Evolutionary conservation across 2,329 filamentous ascomycete species (phyloP), one percentile per base, ranked within the genome.

Genomic region (Podosphaera fusca): DNA sequence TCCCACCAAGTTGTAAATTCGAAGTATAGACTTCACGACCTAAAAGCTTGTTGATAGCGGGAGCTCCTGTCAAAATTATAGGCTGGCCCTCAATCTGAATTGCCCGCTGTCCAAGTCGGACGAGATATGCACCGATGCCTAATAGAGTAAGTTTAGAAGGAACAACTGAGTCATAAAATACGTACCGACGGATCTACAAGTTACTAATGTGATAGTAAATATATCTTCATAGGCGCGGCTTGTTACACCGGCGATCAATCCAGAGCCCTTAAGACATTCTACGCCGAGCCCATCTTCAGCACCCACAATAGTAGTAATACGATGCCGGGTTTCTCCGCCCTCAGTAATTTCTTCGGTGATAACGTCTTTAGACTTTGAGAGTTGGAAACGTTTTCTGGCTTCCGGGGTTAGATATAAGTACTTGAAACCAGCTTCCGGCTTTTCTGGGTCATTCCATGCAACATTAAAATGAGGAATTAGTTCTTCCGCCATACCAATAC

Each of bases 1-100:
- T 98, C 65, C 92, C 92, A 81, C 92, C 92, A 62, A 98, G 87
- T 76, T 98, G 92, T 68, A 98, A 74, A 78, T 98, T 98, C 60
- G 92, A 96, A 31, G 92, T 95, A 75, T 98, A 98, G 35, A 98
- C 90, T 72, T 98, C 92, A 64, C 94, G 88, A 67, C 92, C 92
- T 60, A 98, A 81, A 66, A 98, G 77, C 75, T 96, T 98, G 81
- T 98, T 98, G 70, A 98, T 84, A 59, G 92, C 92, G 62, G 87
- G 87, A 54, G 92, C 92, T 79, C 92, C 92, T 66, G 92, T 98
- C 61, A 98, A 80, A 67, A 98, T 98, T 70, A 98, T 98, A 45
- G 92, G 92, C 73, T 98, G 92, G 59, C 92, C 92, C 72, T 98
- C 92, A 63, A 98, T 94, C 73, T 98, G 92, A 63, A 98, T 94